These are phyloP conservation scores for Phytophthora pisi DNA, from an alignment of 352 stramenopile genomes.

Conservation along the genomic window DNA sequence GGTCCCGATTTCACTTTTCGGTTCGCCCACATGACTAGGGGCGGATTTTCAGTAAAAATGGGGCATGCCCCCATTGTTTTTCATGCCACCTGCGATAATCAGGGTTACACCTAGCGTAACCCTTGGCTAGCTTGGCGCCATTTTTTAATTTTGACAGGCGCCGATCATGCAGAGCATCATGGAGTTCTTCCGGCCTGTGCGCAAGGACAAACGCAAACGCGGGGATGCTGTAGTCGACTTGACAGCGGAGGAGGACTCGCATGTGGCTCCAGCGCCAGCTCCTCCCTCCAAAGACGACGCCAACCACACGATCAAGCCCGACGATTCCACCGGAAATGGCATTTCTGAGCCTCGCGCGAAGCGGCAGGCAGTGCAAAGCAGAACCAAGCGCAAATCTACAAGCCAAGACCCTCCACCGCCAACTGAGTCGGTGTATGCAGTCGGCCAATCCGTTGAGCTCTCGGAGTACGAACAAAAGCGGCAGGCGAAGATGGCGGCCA, in stretches of 20 bases:
- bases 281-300: not conserved
- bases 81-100: no score
- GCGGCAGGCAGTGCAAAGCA: slow-evolving; percentile 2
- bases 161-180: slow-evolving; percentile 31
- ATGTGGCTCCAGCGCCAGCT: slow-evolving; percentile 2
- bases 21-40: not conserved
- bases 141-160: not conserved
- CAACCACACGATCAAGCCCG: not conserved
- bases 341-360: slow-evolving; percentile 9
- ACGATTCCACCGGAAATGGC: not conserved
- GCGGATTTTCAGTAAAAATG: no score
- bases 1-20: not conserved
- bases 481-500: slow-evolving; percentile 42
- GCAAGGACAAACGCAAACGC: slow-evolving; percentile 8
- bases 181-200: slow-evolving; percentile 36
- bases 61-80: no score
- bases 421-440: not conserved
- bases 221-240: not conserved
- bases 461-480: slow-evolving; percentile 62
- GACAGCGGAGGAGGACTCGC: not conserved
- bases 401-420: not conserved
- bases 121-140: not conserved
- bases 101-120: no score
- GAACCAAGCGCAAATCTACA: not conserved
- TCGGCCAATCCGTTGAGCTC: slow-evolving; percentile 2